Evolutionary conservation across 306 rosid genomes (phyloP), one percentile per base, ranked within the genome.

Genomic region (Fagus sylvatica): DNA sequence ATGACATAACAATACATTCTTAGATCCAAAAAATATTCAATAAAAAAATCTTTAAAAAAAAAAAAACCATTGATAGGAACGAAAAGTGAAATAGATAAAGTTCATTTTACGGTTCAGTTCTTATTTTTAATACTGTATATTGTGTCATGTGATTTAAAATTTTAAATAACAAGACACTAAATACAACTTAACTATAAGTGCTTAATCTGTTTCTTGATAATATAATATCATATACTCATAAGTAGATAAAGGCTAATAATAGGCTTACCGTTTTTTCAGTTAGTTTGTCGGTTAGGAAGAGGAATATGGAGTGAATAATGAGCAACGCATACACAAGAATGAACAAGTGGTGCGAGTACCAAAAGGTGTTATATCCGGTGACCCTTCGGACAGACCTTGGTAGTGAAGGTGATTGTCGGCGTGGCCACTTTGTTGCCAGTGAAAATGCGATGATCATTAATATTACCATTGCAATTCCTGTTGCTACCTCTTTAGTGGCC

Each of bases 331-430:
- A 93, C 11, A 93, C 98, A 81, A 85, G 69, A 71, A 91, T 82
- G 90, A 93, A 91, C 94, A 91, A 82, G 71, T 93, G 98, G 85
- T 93, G 98, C 0, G 97, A 93, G 77, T 91, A 91, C 96, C 98
- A 93, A 81, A 93, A 93, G 67, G 97, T 81, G 79, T 93, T 89
- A 65, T 90, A 91, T 19, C 98, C 98, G 0, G 92, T 93, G 85
- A 91, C 90, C 34, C 74, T 82, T 74, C 86, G 60, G 28, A 93
- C 76, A 22, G 94, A 83, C 83, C 85, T 76, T 0, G 98, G 97
- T 36, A 93, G 74, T 73, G 55, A 79, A 1, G 88, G 67, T 2
- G 89, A 86, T 5, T 83, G 86, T 64, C 96, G 96, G 71, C 96
- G 87, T 9, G 97, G 95, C 98, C 97, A 90, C 89, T 84, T 90